phyloP scores from a whole-genome alignment of 2,329 filamentous ascomycete genomes.

The Coniella lustricola region DNA sequence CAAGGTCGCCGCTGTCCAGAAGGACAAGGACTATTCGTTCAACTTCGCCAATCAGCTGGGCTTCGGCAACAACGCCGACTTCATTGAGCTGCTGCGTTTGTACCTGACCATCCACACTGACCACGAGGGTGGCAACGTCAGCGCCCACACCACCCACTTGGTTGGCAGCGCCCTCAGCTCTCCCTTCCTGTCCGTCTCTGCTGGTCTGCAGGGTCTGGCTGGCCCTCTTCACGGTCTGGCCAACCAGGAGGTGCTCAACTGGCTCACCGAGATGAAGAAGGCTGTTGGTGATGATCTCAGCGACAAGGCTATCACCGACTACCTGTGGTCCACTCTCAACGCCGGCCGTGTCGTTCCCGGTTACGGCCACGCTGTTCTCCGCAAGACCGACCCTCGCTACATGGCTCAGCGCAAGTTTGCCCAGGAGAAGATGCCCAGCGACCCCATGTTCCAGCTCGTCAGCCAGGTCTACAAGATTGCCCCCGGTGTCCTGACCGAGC shows the following conservation, averaged over 20 bases:
- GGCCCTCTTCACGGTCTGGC: constrained; percentile 97
- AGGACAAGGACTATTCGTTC: constrained; percentile 99
- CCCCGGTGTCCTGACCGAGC: constrained; percentile 93
- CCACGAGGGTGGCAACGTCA: constrained; percentile 99
- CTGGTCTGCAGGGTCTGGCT: constrained; percentile 95
- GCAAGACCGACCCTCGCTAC: constrained; percentile 99
- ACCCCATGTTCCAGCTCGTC: constrained; percentile 99
- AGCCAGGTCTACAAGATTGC: constrained; percentile 99
- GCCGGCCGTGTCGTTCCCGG: constrained; percentile 91
- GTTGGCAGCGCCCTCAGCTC: constrained; percentile 96
- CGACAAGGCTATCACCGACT: constrained; percentile 95
- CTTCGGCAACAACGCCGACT: constrained; percentile 90
- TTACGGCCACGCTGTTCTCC: constrained; percentile 97
- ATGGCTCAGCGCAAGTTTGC: constrained; percentile 97
- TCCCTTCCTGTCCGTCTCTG: constrained; percentile 91
- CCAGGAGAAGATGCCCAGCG: constrained; percentile 83
- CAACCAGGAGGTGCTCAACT: constrained; percentile 99
- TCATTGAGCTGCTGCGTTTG: constrained; percentile 95
- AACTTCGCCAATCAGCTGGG: constrained; percentile 99
- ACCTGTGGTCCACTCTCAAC: constrained; percentile 98
- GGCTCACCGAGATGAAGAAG: constrained; percentile 99
- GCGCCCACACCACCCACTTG: constrained; percentile 96
- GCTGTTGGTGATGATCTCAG: constrained; percentile 86
- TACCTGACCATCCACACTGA: constrained; percentile 99
- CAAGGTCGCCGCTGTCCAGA: constrained; percentile 91